Conservation (phyloP, 805 yeast genomes). For the Kodamaea sagamina region DNA sequence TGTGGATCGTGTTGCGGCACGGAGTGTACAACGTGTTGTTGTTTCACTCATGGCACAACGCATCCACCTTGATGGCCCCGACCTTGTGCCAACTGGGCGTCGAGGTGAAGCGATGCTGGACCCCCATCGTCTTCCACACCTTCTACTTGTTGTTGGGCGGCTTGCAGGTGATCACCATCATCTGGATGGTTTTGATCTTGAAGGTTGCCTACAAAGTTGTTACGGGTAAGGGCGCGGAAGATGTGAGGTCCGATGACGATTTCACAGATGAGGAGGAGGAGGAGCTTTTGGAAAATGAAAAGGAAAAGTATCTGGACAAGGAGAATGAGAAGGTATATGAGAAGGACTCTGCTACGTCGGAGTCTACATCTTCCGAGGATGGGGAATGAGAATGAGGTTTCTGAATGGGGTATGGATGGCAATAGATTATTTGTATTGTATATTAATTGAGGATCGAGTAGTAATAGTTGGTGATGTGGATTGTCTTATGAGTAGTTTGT, state of each 20-base stretch:
- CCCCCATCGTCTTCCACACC: slow-evolving; percentile 42
- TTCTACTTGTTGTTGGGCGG: slow-evolving; percentile 61
- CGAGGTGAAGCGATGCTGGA: slow-evolving; percentile 52
- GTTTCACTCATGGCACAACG: slow-evolving; percentile 55
- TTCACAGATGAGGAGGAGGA: slow-evolving; percentile 26
- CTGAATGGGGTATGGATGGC: slow-evolving; percentile 1
- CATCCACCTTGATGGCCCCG: slow-evolving; percentile 43
- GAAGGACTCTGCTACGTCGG: slow-evolving; percentile 4
- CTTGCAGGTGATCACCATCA: slow-evolving; percentile 61
- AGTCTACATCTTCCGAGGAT: slow-evolving; percentile 1
- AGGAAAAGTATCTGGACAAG: slow-evolving; percentile 1
- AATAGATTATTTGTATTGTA: slow-evolving; percentile 2
- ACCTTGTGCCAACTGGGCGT: slow-evolving; percentile 37
- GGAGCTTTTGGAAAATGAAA: neutral
- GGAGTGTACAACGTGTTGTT: slow-evolving; percentile 68
- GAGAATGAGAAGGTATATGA: slow-evolving; percentile 5
- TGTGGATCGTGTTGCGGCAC: slow-evolving; percentile 76
- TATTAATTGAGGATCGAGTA: slow-evolving; percentile 1
- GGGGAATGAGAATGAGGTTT: neutral
- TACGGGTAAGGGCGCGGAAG: slow-evolving; percentile 78
- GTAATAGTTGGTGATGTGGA: too few relatives aligned
- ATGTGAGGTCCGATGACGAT: slow-evolving; percentile 81
- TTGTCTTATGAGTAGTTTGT: too few relatives aligned
- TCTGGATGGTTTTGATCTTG: slow-evolving; percentile 76
- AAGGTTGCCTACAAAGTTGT: slow-evolving; percentile 71